Conservation (phyloP, 2,329 filamentous ascomycete genomes). For the Diaporthe ampelina region DNA sequence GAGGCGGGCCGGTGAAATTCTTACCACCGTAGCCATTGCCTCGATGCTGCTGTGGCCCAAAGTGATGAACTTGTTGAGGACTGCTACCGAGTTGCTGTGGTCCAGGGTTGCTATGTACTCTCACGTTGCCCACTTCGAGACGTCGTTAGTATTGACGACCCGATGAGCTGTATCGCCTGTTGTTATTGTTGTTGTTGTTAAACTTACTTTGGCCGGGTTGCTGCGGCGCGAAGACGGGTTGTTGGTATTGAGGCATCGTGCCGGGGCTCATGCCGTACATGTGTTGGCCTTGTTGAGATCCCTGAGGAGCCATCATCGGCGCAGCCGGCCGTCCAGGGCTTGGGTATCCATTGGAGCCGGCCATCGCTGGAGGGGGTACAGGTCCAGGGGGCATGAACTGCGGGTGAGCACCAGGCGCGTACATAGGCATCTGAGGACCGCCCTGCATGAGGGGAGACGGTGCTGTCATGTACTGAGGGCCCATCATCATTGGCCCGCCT, state of each 20-base stretch:
- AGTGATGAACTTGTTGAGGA: constrained; percentile 76
- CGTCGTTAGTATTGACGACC: constrained; percentile 55
- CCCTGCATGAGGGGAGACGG: constrained; percentile 78
- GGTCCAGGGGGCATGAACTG: constrained; percentile 74
- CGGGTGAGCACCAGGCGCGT: constrained; percentile 74
- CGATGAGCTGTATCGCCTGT: constrained; percentile 44
- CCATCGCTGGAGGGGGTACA: constrained; percentile 69
- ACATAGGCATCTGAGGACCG: constrained; percentile 82
- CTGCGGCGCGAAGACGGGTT: constrained; percentile 79
- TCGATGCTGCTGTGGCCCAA: constrained; percentile 70
- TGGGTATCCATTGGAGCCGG: constrained; percentile 83
- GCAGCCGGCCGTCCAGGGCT: constrained; percentile 85
- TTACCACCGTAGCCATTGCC: constrained; percentile 67
- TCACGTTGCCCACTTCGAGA: constrained; percentile 69
- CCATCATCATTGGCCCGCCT: constrained; percentile 88
- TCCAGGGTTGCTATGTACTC: constrained; percentile 71
- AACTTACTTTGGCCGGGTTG: constrained; percentile 82
- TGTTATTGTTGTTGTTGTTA: constrained; percentile 39
- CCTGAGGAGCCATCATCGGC: constrained; percentile 94
- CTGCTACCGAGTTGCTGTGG: constrained; percentile 76
- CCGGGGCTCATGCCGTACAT: constrained; percentile 83
- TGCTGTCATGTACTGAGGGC: constrained; percentile 81
- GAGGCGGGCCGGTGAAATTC: constrained; percentile 58
- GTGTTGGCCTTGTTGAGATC: constrained; percentile 90
- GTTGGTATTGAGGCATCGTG: constrained; percentile 74